A percentile compares a stretch with the other conserved stretches of the same genome.
Evolutionary conservation across 192 early-diverging fungal genomes (phyloP).

Genomic region (Allomyces javanicus): DNA sequence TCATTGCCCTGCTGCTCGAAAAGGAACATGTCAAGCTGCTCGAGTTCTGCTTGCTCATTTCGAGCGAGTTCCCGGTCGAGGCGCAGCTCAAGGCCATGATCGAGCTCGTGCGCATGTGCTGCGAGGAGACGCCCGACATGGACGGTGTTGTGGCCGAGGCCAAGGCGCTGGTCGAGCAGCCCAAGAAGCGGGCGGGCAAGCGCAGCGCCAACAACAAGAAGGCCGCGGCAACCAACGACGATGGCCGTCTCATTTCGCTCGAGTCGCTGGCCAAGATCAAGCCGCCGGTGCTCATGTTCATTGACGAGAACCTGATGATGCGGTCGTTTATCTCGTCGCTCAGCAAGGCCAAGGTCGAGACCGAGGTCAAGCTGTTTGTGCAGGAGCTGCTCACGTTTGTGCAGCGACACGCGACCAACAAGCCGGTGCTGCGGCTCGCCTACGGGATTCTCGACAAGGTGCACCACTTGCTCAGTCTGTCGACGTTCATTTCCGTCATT

Average conservation of each 20-base stretch:
- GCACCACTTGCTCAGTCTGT: conserved; percentile 52
- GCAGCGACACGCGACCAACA: neutral
- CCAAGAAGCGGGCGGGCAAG: neutral
- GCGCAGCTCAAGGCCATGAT: conserved; percentile 47
- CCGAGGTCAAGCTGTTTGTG: conserved; percentile 12
- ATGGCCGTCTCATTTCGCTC: neutral
- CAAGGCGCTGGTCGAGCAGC: too few species aligned
- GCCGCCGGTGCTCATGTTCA: neutral
- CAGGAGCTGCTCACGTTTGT: conserved; percentile 14
- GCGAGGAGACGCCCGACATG: conserved; percentile 6
- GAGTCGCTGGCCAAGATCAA: conserved; percentile 1
- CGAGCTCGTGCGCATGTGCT: conserved; percentile 20
- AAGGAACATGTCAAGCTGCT: conserved; percentile 44
- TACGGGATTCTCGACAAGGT: conserved; percentile 55
- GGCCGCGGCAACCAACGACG: neutral
- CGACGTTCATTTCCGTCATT: conserved; percentile 53
- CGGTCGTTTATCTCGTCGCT: neutral
- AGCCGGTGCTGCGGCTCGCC: conserved; percentile 24
- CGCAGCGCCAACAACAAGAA: neutral
- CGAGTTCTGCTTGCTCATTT: conserved; percentile 55
- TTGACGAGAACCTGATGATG: conserved; percentile 1
- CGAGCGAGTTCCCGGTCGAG: conserved; percentile 39
- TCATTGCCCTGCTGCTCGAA: conserved; percentile 48
- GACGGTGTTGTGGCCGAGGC: neutral
- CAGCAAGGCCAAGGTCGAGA: neutral